These are phyloP conservation scores for Melocanna baccifera DNA, from an alignment of 176 grass and related monocot species.

Conservation along the genomic window DNA sequence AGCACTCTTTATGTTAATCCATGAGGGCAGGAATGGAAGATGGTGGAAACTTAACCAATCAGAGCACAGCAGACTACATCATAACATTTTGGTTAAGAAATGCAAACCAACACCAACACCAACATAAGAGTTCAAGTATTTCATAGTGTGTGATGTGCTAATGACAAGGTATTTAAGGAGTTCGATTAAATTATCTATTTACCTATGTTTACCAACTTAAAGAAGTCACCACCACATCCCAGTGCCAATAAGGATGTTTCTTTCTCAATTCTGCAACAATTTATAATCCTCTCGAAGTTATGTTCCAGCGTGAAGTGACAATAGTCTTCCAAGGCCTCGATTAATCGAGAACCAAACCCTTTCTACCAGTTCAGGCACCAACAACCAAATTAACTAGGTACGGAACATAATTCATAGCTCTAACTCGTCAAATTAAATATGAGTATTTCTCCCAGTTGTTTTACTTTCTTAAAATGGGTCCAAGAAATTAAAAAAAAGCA, in stretches of 20 bases:
- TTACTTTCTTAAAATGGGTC: background rate
- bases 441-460: background rate
- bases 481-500: background rate
- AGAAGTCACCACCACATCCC: background rate
- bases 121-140: background rate
- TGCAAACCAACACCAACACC: background rate
- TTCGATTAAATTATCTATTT: background rate
- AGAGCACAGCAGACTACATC: background rate
- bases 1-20: background rate
- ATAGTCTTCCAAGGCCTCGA: background rate
- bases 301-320: background rate
- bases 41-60: background rate
- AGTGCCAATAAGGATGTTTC: background rate
- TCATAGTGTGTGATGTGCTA: background rate
- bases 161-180: background rate
- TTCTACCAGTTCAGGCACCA: constrained; percentile 3
- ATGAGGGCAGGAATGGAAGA: background rate
- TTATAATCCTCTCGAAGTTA: background rate
- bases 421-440: background rate
- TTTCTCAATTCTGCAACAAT: background rate
- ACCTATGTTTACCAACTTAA: background rate
- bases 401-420: constrained; percentile 9
- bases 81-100: background rate
- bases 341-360: background rate
- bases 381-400: constrained; percentile 23